phyloP scores from a whole-genome alignment of 23 red algal species.

The Cyanidiococcus yangmingshanensis region DNA sequence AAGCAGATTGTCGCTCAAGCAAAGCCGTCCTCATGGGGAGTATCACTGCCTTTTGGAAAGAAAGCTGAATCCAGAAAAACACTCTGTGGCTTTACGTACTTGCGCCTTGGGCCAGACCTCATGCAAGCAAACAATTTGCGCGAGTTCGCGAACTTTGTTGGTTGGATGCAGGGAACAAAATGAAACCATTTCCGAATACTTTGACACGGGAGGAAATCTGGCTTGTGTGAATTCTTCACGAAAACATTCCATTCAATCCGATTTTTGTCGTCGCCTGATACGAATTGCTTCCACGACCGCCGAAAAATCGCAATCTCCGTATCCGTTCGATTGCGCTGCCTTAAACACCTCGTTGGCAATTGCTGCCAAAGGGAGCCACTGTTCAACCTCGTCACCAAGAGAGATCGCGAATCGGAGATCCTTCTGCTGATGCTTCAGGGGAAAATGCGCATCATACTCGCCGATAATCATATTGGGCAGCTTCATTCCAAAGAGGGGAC shows the following conservation, averaged over 20 bases:
- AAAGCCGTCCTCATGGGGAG: neutral
- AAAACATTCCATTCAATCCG: neutral
- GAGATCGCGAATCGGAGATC: slow-evolving; percentile 67
- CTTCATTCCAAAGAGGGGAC: slow-evolving; percentile 73
- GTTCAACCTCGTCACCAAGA: slow-evolving; percentile 46
- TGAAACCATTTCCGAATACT: neutral
- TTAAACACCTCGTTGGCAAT: slow-evolving; percentile 58
- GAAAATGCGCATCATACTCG: slow-evolving; percentile 69
- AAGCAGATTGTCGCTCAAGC: slow-evolving; percentile 30
- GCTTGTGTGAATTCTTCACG: too few species aligned
- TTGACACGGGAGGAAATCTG: too few species aligned
- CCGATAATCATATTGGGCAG: slow-evolving; percentile 59
- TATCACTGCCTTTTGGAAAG: neutral
- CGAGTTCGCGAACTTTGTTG: slow-evolving; percentile 26
- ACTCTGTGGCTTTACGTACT: slow-evolving; percentile 48
- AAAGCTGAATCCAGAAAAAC: neutral
- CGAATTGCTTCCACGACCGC: slow-evolving; percentile 32
- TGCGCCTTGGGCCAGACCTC: slow-evolving; percentile 35
- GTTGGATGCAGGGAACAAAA: slow-evolving; percentile 22
- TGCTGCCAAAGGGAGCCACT: slow-evolving; percentile 41
- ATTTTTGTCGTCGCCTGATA: neutral
- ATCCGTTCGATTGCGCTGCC: slow-evolving; percentile 15
- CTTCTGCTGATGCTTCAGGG: slow-evolving; percentile 77
- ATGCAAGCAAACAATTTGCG: slow-evolving; percentile 29
- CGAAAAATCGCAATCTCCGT: slow-evolving; percentile 18